These are phyloP conservation scores for Globisporangium recalcitrans DNA, from an alignment of 352 stramenopile species.

Conservation along the genomic window DNA sequence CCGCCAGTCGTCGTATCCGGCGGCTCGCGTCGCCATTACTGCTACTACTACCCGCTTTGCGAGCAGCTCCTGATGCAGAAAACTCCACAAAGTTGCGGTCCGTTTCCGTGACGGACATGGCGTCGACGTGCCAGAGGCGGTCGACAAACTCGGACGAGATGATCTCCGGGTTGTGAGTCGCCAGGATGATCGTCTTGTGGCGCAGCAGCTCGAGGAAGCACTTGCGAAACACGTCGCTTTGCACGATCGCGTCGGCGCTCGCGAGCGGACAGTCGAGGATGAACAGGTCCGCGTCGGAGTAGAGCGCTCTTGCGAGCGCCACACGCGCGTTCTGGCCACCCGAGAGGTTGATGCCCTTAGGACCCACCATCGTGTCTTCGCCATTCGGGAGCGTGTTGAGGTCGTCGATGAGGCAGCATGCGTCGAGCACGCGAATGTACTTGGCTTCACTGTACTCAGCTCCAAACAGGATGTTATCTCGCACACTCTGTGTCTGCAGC, in stretches of 20 bases:
- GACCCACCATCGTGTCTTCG: conserved; percentile 30
- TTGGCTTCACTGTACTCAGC: conserved; percentile 36
- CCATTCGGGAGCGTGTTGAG: conserved; percentile 29
- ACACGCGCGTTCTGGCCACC: conserved; percentile 32
- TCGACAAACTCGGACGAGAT: conserved; percentile 36
- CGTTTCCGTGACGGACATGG: conserved; percentile 21
- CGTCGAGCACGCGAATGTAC: conserved; percentile 41
- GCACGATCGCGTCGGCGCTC: conserved; percentile 27
- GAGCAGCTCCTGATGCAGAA: neutral
- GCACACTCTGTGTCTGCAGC: conserved; percentile 92
- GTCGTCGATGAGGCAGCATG: conserved; percentile 43
- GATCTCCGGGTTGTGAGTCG: conserved; percentile 88
- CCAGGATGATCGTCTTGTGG: conserved; percentile 70
- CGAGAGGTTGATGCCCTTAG: conserved; percentile 17
- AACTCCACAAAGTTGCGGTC: conserved; percentile 8
- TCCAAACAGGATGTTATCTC: conserved; percentile 94
- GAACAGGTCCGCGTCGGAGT: conserved; percentile 33
- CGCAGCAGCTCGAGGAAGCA: conserved; percentile 33
- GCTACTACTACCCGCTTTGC: too few relatives aligned
- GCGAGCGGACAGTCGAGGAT: conserved; percentile 34
- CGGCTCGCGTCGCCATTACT: neutral
- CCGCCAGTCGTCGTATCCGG: conserved; percentile 21
- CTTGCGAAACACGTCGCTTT: conserved; percentile 43
- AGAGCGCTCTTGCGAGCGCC: conserved; percentile 32
- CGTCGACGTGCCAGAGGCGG: conserved; percentile 25